Percentiles rank a stretch among this genome's conserved stretches.
These are phyloP conservation scores for Labyrinthula sp. DNA, from an alignment of 352 stramenopile genomes.

Conservation along the genomic window DNA sequence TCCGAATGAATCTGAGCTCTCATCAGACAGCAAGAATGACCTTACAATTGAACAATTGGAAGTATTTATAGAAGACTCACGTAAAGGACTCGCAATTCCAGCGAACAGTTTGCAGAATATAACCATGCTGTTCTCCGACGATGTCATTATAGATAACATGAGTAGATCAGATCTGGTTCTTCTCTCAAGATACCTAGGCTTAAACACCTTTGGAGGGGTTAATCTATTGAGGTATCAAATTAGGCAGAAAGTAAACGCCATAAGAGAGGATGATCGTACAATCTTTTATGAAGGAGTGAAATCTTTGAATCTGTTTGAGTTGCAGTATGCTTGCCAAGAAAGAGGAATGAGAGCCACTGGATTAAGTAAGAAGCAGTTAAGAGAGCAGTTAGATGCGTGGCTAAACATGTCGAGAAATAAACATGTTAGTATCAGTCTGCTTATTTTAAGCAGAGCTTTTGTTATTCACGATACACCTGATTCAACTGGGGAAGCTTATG, in stretches of 20 bases:
- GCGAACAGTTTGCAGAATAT: constrained; percentile 61
- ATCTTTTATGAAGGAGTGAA: constrained; percentile 96
- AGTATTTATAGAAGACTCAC: constrained; percentile 53
- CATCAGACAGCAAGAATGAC: too few species aligned
- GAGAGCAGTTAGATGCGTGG: constrained; percentile 69
- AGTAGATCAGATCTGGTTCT: constrained; percentile 79
- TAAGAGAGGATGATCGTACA: constrained; percentile 91
- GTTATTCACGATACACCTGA: constrained; percentile 56
- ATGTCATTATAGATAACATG: constrained; percentile 94
- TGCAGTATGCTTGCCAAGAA: constrained; percentile 79
- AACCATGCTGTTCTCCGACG: constrained; percentile 78
- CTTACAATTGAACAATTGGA: constrained; percentile 52
- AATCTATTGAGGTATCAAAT: constrained; percentile 83
- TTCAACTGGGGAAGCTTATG: constrained; percentile 3
- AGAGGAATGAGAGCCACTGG: constrained; percentile 84
- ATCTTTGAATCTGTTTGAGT: constrained; percentile 86
- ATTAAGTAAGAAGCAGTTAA: constrained; percentile 81
- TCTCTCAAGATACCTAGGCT: constrained; percentile 88
- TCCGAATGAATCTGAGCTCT: constrained; percentile 41
- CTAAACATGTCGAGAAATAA: constrained; percentile 90
- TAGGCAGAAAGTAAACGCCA: constrained; percentile 62
- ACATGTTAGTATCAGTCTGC: constrained; percentile 85
- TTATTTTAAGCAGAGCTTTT: constrained; percentile 93
- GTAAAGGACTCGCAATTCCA: constrained; percentile 48
- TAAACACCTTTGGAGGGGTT: constrained; percentile 83